phyloP scores from a whole-genome alignment of 2,329 filamentous ascomycete genomes.

The Neoascochyta sp. region DNA sequence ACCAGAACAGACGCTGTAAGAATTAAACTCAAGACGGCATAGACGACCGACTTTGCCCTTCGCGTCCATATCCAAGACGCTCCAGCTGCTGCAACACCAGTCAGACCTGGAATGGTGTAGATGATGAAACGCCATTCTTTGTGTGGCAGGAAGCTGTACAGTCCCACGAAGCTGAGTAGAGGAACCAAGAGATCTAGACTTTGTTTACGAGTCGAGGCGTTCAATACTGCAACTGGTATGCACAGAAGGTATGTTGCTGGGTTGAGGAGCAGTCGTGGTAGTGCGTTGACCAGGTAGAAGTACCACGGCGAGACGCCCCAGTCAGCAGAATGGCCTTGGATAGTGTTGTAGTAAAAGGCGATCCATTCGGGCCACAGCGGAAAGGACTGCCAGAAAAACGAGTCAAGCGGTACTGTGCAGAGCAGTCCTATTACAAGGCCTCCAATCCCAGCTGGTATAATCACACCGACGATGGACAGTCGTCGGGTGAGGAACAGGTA shows the following conservation, averaged over 20 bases:
- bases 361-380: conserved; percentile 83
- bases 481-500: conserved; percentile 59
- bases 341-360: conserved; percentile 87
- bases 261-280: conserved; percentile 82
- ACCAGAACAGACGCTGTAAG: conserved; percentile 59
- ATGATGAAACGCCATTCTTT: conserved; percentile 96
- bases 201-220: conserved; percentile 41
- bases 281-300: conserved; percentile 77
- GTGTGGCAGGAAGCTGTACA: conserved; percentile 88
- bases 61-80: conserved; percentile 63
- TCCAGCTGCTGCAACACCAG: conserved; percentile 69
- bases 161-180: conserved; percentile 64
- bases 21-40: conserved; percentile 52
- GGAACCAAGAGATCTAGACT: conserved; percentile 60
- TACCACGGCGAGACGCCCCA: conserved; percentile 87
- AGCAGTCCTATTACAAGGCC: conserved; percentile 65
- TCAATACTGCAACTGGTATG: conserved; percentile 50
- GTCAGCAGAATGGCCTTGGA: conserved; percentile 74
- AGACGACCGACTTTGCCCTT: conserved; percentile 58
- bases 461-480: conserved; percentile 52
- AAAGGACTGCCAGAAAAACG: conserved; percentile 83
- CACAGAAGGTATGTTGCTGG: conserved; percentile 59
- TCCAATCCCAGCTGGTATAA: conserved; percentile 63
- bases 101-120: conserved; percentile 78
- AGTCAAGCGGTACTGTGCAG: conserved; percentile 74